These are phyloP conservation scores for Suhomyces wounanorum DNA, from an alignment of 1,139 yeast genomes.

Conservation along the genomic window DNA sequence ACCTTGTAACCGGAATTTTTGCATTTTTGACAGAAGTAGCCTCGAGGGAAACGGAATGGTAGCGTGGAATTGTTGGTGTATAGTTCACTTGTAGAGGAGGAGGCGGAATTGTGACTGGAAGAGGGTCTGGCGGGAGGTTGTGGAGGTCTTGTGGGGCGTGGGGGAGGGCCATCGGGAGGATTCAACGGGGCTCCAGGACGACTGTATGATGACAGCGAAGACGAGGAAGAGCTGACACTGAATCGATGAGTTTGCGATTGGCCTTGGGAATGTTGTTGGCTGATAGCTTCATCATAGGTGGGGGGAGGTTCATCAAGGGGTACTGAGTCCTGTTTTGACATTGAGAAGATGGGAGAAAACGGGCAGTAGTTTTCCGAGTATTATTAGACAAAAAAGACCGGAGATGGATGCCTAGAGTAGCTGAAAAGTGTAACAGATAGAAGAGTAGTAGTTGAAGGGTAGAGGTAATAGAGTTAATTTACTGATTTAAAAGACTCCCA, in stretches of 20 bases:
- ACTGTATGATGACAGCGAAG: slow-evolving; percentile 1
- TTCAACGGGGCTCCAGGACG: not conserved
- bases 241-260: slow-evolving; percentile 9
- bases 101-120: not conserved
- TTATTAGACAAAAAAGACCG: too few relatives aligned
- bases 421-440: too few relatives aligned
- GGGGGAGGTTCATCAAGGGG: slow-evolving; percentile 22
- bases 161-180: not conserved
- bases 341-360: not conserved
- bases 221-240: slow-evolving; percentile 7
- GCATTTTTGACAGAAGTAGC: slow-evolving; percentile 41
- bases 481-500: too few relatives aligned
- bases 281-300: slow-evolving; percentile 22
- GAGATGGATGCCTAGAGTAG: too few relatives aligned
- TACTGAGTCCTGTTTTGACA: not conserved
- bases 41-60: slow-evolving; percentile 56
- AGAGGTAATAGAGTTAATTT: too few relatives aligned
- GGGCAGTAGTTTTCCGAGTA: not conserved
- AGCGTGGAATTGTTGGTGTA: slow-evolving; percentile 30
- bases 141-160: slow-evolving; percentile 6
- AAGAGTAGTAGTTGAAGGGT: too few relatives aligned
- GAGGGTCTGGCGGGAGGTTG: slow-evolving; percentile 10
- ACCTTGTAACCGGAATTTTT: slow-evolving; percentile 43
- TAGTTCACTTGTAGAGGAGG: slow-evolving; percentile 7
- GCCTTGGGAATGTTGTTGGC: not conserved